Conservation (phyloP, 305 asterid genomes). For the Rubia peregrina region DNA sequence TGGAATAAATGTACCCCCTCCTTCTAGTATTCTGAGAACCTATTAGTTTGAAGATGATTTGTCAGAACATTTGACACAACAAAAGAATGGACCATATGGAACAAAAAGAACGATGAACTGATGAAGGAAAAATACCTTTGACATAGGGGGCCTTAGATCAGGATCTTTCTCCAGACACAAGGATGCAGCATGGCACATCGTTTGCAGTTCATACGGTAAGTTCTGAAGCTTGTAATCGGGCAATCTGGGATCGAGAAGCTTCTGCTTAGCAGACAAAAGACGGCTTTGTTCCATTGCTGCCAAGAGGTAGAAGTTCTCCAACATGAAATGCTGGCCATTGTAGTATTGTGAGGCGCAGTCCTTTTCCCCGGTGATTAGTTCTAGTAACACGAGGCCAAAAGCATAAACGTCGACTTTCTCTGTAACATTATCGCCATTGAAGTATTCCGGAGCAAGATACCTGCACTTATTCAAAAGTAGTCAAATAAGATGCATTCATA, state of each 20-base stretch:
- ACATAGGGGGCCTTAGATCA: conserved; percentile 69
- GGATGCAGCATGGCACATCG: conserved; percentile 66
- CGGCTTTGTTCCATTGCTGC: conserved; percentile 43
- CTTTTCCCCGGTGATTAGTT: conserved; percentile 62
- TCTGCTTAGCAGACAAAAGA: conserved; percentile 42
- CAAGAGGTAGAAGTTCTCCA: conserved; percentile 38
- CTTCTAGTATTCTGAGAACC: conserved; percentile 70
- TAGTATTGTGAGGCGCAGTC: conserved; percentile 44
- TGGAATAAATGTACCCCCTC: conserved; percentile 35
- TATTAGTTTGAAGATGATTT: conserved; percentile 17
- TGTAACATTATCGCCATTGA: conserved; percentile 43
- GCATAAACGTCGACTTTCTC: conserved; percentile 82
- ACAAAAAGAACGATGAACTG: neutral
- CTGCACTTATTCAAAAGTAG: conserved; percentile 23
- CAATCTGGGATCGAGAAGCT: conserved; percentile 47
- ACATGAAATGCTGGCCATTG: conserved; percentile 37
- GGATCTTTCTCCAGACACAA: conserved; percentile 75
- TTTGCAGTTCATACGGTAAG: conserved; percentile 55
- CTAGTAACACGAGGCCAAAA: conserved; percentile 64
- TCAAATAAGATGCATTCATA: conserved; percentile 4
- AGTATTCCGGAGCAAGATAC: conserved; percentile 79
- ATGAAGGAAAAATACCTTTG: conserved; percentile 45
- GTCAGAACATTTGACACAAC: too few relatives aligned
- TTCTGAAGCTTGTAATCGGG: conserved; percentile 34
- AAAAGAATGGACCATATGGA: neutral